Base-by-base conservation (phyloP, 495 filamentous ascomycete species). In the Penicillium soppii region DNA sequence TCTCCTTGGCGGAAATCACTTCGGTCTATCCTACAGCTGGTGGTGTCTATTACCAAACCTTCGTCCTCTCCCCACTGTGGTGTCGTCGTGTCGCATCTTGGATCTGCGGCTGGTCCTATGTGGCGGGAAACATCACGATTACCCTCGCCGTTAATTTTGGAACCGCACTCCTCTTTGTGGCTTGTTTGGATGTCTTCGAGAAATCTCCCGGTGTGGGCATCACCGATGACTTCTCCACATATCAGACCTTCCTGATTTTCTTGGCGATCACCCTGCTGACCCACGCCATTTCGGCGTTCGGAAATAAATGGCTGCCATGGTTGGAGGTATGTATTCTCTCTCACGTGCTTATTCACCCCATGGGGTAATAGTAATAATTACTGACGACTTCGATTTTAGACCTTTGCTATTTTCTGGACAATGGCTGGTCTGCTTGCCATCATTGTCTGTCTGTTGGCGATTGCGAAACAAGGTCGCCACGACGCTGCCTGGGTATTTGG, bases 11-110 rank as follows among this genome's bases (percentile, higher is more conserved):
- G 5, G 85, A 89, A 59, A 87, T 88, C 58, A 70, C 85, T n/a
- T 80, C 79, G 7, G 85, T 84, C 7, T 88, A 83, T 55, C 85
- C 85, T 9, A 88, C 83, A 2, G 68, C 77, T 32, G 75, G 76
- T 20, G 83, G 83, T 13, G 82, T 86, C 60, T 88, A 88, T 51
- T 82, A 87, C 60, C 87, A 85, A 83, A 85, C 82, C 0, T 83
- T 84, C 7, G 82, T 85, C 42, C 69, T 76, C 9, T 63, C 66
- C 1, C 63, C 66, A 54, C 68, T 69, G 45, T 68, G 66, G 49
- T 87, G 79, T 71, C 79, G 77, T 19, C 79, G 78, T 4, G 61
- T 83, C 21, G 69, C 87, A 7, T 81, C 77, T 13, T 89, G 81
- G 76, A 79, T 82, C 16, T 84, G 81, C 13, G 85, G 85, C 13